Base-by-base conservation (phyloP, 441 rosid genomes). In the Jatropha podagrica region DNA sequence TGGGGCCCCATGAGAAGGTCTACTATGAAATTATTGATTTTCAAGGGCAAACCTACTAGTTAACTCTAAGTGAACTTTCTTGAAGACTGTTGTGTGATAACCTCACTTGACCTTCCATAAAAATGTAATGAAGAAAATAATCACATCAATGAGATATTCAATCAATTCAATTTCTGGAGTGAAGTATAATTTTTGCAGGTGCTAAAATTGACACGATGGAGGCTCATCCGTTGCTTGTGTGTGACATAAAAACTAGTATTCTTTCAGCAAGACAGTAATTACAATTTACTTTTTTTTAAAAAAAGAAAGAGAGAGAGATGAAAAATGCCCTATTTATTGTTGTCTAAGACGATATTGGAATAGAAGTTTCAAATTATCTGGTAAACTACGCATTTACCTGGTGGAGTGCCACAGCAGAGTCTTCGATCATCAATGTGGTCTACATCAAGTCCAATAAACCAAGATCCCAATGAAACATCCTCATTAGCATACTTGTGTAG, bases 401-500 rank as follows among this genome's bases (percentile, higher is more conserved):
- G 97, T 78, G 94, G 98, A 20, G 97, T 96, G 83, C 98, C 98
- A 49, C 99, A 96, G 46, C 98, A 96, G 46, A 96, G 82, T 82
- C 99, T 89, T 74, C 98, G 85, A 75, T 96, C 98, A 73, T 94
- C 99, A 14, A 94, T 87, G 77, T 94, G 98, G 71, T 96, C 88
- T 59, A 83, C 95, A 67, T 96, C 98, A 26, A 96, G 90, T 27
- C 99, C 97, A 7, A 96, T 91, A 86, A 96, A 94, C 99, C 99
- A 96, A 49, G 98, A 86, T 67, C 99, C 99, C 81, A 94, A 62
- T 0, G 99, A 92, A 78, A 96, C 98, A 82, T 96, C 99, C 86
- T 96, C 99, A 14, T 96, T 96, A 2, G 98, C 99, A 86, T 86
- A 96, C 84, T 88, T 92, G 88, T 96, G 98, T 74, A 96, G 82